Evolutionary conservation across 2,329 filamentous ascomycete genomes (phyloP).

Genomic region (Verticillium zaregamsianum): DNA sequence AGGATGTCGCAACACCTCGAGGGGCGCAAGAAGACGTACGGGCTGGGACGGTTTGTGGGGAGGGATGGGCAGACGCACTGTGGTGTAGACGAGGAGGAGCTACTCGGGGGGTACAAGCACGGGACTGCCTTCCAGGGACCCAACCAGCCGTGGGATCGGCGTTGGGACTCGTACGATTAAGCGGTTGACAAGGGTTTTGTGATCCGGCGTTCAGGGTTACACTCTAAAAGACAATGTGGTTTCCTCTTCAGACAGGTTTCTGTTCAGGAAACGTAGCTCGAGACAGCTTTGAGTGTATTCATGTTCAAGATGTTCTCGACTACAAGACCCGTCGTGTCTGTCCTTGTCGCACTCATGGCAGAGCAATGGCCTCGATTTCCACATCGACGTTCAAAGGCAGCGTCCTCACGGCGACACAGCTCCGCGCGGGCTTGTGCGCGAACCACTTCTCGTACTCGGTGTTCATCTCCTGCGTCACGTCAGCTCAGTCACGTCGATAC

Average conservation of each 20-base stretch:
- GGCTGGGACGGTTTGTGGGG: constrained; percentile 72
- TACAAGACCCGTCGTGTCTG: constrained; percentile 1
- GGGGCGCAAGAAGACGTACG: constrained; percentile 62
- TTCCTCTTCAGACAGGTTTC: background rate
- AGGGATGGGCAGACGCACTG: constrained; percentile 70
- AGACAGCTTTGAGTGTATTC: background rate
- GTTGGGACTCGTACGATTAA: constrained; percentile 27
- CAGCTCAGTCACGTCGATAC: constrained; percentile 44
- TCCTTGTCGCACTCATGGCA: background rate
- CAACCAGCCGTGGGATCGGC: constrained; percentile 48
- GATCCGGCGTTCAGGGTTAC: background rate
- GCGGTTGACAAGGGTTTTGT: background rate
- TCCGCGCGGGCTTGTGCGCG: constrained; percentile 15
- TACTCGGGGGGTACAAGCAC: constrained; percentile 62
- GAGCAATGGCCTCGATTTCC: constrained; percentile 28
- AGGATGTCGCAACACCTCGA: constrained; percentile 61
- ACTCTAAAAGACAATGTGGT: background rate
- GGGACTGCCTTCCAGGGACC: constrained; percentile 46
- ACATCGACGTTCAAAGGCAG: constrained; percentile 25
- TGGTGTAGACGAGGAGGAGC: constrained; percentile 73
- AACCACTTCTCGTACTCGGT: constrained; percentile 76
- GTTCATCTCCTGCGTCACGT: constrained; percentile 63
- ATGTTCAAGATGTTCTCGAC: background rate
- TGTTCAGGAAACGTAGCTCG: no score
- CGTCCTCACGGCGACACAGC: constrained; percentile 29